Evolutionary conservation across 768 basidiomycete genomes (phyloP).

Genomic region (Termitomyces sp.): DNA sequence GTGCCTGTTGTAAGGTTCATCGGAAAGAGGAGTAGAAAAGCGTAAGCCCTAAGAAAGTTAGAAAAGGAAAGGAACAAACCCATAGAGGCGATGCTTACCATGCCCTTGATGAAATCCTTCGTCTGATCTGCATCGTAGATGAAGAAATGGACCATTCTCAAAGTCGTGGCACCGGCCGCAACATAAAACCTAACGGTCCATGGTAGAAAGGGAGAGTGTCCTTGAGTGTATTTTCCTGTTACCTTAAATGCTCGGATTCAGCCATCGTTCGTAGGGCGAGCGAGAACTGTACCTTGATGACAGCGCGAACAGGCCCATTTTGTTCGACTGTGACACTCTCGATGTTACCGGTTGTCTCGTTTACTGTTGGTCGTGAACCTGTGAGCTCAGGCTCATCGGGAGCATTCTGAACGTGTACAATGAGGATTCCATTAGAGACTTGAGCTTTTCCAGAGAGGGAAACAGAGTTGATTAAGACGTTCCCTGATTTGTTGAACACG

Average conservation of each 20-base stretch:
- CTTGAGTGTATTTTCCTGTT: slow-evolving; percentile 29
- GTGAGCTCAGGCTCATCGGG: slow-evolving; percentile 28
- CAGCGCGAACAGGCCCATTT: slow-evolving; percentile 29
- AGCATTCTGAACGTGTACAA: slow-evolving; percentile 26
- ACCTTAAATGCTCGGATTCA: slow-evolving; percentile 15
- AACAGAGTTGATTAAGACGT: slow-evolving; percentile 24
- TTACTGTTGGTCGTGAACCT: slow-evolving; percentile 18
- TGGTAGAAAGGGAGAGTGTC: slow-evolving; percentile 27
- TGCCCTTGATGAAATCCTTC: slow-evolving; percentile 32
- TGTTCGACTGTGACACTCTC: slow-evolving; percentile 28
- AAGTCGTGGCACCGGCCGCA: slow-evolving; percentile 24
- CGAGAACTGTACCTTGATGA: slow-evolving; percentile 24
- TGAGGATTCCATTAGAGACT: slow-evolving; percentile 23
- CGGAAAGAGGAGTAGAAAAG: slow-evolving; percentile 28
- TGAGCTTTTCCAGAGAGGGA: slow-evolving; percentile 21
- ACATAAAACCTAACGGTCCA: slow-evolving; percentile 31
- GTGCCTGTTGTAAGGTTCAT: slow-evolving; percentile 29
- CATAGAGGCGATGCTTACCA: slow-evolving; percentile 13
- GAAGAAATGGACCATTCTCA: slow-evolving; percentile 31
- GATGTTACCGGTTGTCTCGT: slow-evolving; percentile 19
- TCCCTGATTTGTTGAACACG: slow-evolving; percentile 26
- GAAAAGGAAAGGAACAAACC: not conserved
- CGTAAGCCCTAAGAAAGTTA: slow-evolving; percentile 19
- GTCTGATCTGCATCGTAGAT: slow-evolving; percentile 32
- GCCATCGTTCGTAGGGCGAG: not conserved